Base-by-base conservation (phyloP, 352 stramenopile species). In the Blastocystis sp. region DNA sequence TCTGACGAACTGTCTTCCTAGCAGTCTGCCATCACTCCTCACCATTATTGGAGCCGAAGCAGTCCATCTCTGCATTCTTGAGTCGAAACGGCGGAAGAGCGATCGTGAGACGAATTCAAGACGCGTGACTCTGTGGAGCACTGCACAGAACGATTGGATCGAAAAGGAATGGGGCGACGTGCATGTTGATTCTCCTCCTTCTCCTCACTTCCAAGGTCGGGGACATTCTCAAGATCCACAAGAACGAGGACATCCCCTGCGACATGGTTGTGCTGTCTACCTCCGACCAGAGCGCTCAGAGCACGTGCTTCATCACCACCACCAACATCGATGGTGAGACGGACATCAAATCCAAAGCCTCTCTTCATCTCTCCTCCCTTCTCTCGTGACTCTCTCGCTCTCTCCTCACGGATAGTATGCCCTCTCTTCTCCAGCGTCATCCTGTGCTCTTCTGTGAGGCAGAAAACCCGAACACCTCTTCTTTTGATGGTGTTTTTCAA, bases 271-370 rank as follows among this genome's bases (percentile, higher is more conserved):
- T 88, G 9, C 52, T 88, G 3, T 64, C 42, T 38, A 78, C 78
- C 14, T 62, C 38, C 28, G 52, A 78, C 57, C 11, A 14, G 28
- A 62, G 14, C 7, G 17, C 60, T 11, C 38, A 52, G 14, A 76
- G 38, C 17, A 43, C 24, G 14, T 79, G 64, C 57, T 88, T 59
- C 24, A 76, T 88, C 21, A 78, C 48, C 0, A 88, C 78, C 3
- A 79, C 78, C 4, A 88, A 88, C 54, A 88, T 88, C 24, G 68
- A 88, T 61, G 78, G 78, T 21, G 78, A 88, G 38, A 88, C 78
- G 19, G 68, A 79, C 40, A 65, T 79, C 38, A 88, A 88, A 19
- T 78, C 52, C 3, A 69, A 60, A 19, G 42, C 45, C 2, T 14
- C 68, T 28, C 64, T 88, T 2, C 24, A 57, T 4, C 6, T 68